Evolutionary conservation across 2,329 filamentous ascomycete species (phyloP).

Genomic region (Pseudocercospora eumusae): DNA sequence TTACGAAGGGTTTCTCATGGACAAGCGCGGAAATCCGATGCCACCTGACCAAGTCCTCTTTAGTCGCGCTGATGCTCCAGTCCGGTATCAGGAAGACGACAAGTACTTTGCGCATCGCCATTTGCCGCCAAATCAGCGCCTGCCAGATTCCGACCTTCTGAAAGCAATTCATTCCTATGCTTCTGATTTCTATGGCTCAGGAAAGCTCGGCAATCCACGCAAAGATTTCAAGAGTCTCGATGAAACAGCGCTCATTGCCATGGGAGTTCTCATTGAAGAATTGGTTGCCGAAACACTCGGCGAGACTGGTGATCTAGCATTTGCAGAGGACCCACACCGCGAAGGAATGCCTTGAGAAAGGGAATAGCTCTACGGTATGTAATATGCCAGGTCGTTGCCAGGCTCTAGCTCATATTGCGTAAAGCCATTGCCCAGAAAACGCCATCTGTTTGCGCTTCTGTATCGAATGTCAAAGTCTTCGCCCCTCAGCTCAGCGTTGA

Average conservation of each 20-base stretch:
- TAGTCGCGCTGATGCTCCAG: conserved; percentile 63
- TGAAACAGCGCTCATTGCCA: conserved; percentile 72
- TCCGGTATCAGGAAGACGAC: conserved; percentile 69
- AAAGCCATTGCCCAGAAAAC: conserved; percentile 51
- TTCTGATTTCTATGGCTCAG: conserved; percentile 63
- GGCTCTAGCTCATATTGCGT: conserved; percentile 9
- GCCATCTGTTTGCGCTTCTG: conserved; percentile 46
- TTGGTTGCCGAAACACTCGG: conserved; percentile 63
- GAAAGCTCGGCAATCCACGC: conserved; percentile 25
- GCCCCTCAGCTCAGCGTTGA: conserved; percentile 43
- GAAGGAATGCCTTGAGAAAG: conserved; percentile 5
- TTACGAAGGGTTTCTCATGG: conserved; percentile 46
- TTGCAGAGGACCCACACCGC: conserved; percentile 56
- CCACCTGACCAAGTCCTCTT: conserved; percentile 73
- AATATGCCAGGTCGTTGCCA: neutral
- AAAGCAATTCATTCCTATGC: conserved; percentile 69
- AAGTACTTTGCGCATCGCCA: conserved; percentile 67
- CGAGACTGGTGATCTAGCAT: conserved; percentile 67
- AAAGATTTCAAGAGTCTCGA: conserved; percentile 65
- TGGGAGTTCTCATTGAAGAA: conserved; percentile 76
- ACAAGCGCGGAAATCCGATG: conserved; percentile 46
- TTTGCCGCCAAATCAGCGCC: conserved; percentile 50
- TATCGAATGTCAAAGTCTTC: conserved; percentile 54
- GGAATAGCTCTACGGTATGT: neutral
- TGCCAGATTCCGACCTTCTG: conserved; percentile 70